These are phyloP conservation scores for Boletus rex-veris DNA, from an alignment of 768 basidiomycete genomes.

Conservation along the genomic window DNA sequence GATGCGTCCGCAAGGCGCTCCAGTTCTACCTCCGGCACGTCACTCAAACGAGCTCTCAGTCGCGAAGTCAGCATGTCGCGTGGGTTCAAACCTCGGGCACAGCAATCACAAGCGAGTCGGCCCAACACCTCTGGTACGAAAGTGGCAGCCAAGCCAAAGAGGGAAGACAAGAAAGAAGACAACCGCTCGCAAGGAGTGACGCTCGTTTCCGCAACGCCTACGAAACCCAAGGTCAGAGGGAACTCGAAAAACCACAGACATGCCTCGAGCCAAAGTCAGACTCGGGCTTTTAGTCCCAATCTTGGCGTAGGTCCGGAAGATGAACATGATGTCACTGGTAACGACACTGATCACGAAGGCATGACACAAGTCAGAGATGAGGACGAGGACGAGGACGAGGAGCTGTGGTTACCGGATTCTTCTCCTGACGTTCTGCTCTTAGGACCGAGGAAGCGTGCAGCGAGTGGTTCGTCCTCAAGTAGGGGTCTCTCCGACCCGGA, in stretches of 20 bases:
- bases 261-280: constrained; percentile 8
- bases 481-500: constrained; percentile 15
- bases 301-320: background rate
- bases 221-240: constrained; percentile 32
- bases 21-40: constrained; percentile 33
- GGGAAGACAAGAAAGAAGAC: constrained; percentile 5
- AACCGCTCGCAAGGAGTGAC: constrained; percentile 19
- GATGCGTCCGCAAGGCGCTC: constrained; percentile 46
- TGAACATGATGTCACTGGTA: background rate
- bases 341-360: constrained; percentile 5
- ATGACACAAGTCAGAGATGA: background rate
- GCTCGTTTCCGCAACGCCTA: constrained; percentile 57
- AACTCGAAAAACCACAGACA: constrained; percentile 4
- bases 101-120: constrained; percentile 11
- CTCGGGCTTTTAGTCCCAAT: constrained; percentile 2
- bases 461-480: constrained; percentile 27
- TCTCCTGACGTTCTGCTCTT: constrained; percentile 43
- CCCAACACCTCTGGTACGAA: constrained; percentile 17
- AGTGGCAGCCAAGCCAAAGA: constrained; percentile 7
- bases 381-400: constrained; percentile 36
- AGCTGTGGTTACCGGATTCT: constrained; percentile 38
- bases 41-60: constrained; percentile 54
- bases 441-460: constrained; percentile 21
- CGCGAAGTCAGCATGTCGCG: constrained; percentile 79
- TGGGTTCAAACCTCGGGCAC: constrained; percentile 50